Conservation (phyloP, 306 rosid species). For the Casuarina cunninghamiana region DNA sequence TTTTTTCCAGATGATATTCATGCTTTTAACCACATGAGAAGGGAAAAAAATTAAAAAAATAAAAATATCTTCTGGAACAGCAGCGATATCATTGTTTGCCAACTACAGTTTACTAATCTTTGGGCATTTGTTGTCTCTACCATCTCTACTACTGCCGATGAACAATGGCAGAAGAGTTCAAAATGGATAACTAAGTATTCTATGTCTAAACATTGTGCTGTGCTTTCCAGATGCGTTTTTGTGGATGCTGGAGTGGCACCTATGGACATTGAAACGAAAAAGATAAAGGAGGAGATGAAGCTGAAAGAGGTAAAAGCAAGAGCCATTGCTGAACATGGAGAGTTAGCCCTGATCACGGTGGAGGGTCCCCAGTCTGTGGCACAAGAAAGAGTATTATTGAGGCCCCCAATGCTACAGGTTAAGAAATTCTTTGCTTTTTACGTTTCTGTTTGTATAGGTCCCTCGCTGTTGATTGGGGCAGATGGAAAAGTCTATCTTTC, state of each 20-base stretch:
- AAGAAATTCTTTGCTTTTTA: conserved; percentile 16
- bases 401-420: conserved; percentile 99
- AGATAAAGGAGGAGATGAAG: conserved; percentile 86
- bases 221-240: conserved; percentile 77
- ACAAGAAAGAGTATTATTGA: conserved; percentile 77
- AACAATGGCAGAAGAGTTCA: background rate
- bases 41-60: background rate
- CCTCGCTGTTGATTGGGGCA: background rate
- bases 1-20: background rate
- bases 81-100: background rate
- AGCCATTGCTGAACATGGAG: conserved; percentile 86
- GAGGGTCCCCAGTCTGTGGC: conserved; percentile 66
- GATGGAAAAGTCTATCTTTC: conserved; percentile 5
- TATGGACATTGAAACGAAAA: conserved; percentile 83
- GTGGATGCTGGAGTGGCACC: conserved; percentile 93
- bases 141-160: background rate
- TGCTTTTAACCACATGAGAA: background rate
- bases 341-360: conserved; percentile 80
- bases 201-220: conserved; percentile 20
- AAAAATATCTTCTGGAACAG: background rate
- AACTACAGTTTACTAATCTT: background rate
- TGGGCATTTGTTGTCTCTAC: background rate
- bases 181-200: conserved; percentile 3
- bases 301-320: conserved; percentile 70
- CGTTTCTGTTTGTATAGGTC: conserved; percentile 13